phyloP scores from a whole-genome alignment of 805 yeast genomes.

The Kodamaea neixiangensis region DNA sequence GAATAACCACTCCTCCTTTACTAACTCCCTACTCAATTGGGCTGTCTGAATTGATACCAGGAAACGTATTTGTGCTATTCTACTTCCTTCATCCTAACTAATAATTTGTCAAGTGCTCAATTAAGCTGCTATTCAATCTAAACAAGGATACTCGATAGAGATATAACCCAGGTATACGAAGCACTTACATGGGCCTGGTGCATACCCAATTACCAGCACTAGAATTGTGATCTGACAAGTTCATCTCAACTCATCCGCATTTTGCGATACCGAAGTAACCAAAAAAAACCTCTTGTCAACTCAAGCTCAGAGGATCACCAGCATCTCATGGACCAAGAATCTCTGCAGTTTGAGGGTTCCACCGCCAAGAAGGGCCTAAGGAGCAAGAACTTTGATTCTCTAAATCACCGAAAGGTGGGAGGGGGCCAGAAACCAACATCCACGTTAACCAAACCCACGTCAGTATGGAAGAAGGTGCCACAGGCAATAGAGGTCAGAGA shows the following conservation, averaged over 20 bases:
- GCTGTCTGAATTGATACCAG: too few species aligned
- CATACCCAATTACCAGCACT: too few species aligned
- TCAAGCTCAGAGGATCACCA: not conserved
- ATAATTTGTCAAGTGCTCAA: too few species aligned
- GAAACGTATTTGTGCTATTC: too few species aligned
- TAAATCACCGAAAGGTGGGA: conserved; percentile 1
- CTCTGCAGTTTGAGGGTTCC: not conserved
- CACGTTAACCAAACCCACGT: not conserved
- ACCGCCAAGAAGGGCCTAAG: not conserved
- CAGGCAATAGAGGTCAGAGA: not conserved
- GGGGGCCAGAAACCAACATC: conserved; percentile 1
- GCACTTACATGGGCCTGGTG: too few species aligned
- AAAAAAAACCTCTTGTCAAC: not conserved
- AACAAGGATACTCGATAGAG: too few species aligned
- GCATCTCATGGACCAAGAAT: not conserved
- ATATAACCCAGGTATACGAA: too few species aligned
- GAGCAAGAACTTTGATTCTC: not conserved
- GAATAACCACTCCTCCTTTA: too few species aligned
- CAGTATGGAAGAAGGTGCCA: not conserved
- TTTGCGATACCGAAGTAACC: not conserved
- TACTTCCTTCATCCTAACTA: too few species aligned
- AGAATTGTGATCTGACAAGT: too few species aligned
- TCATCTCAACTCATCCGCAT: not conserved
- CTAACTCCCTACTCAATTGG: too few species aligned
- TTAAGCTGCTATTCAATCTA: too few species aligned